Evolutionary conservation across 2,329 filamentous ascomycete species (phyloP), one percentile per base, ranked within the genome.

Genomic region (Colletotrichum tropicale): DNA sequence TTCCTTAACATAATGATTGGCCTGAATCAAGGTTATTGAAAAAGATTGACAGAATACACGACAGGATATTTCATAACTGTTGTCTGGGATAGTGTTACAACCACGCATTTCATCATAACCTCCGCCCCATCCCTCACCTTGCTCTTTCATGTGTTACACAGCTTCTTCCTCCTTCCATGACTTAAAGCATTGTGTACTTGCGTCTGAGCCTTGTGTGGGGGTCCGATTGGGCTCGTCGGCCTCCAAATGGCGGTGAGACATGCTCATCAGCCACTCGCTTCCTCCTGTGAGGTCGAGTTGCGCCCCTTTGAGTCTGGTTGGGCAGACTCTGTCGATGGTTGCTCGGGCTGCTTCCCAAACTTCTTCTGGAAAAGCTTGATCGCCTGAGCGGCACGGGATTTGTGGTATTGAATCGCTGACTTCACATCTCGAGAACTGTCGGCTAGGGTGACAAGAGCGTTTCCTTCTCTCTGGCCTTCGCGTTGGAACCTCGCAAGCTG

Each of bases 321-420:
- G 32, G 55, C 6, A 16, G 24, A 8, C 7, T 32, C 13, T 8
- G 9, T 18, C 9, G 68, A 26, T 24, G 26, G 3, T 52, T 18
- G 28, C 2, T 30, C 32, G 8, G 15, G 8, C 8, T 48, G 8
- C 2, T 56, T 61, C 9, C 28, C 38, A n/a, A 75, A 75, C 26
- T 15, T 75, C 30, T 56, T 28, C 24, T 75, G 61, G 13, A 75
- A 75, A 12, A 52, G 16, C 13, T 52, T 58, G 21, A 75, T 43
- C 15, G 68, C 61, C 8, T 43, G 36, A 7, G 38, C 34, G 16
- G 72, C 72, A 24, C 68, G 72, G 6, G 24, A 36, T 32, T 21
- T 66, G 68, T 75, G 72, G 9, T 75, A 61, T n/a, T 62, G 24
- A 8, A 72, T 55, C 55, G 68, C 61, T 28, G 67, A 66, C 30